Evolutionary conservation across 2,329 filamentous ascomycete species (phyloP), one percentile per base, ranked within the genome.

Genomic region (Ophiocordyceps robertsii): DNA sequence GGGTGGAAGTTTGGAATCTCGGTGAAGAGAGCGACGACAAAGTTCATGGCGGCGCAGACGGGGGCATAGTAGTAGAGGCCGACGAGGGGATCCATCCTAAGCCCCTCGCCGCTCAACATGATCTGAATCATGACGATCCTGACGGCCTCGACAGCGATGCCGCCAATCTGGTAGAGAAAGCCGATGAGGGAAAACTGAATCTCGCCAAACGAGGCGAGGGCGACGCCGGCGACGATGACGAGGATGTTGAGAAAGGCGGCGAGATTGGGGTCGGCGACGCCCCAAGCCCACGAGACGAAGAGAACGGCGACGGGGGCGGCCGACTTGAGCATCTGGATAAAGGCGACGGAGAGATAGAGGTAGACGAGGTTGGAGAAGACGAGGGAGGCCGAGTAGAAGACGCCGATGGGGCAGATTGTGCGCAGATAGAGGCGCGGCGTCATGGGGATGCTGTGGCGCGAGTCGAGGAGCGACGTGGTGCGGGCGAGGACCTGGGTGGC

Each of bases 11-110:
- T 67, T 31, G 75, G 75, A 2, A 82, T 59, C 63, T 93, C 85
- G n/a, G 77, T 68, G 51, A 83, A 67, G 44, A 85, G 59, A 47
- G 82, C 77, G 30, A 86, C 77, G 32, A 82, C 52, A 43, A 82
- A 68, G 65, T 93, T 93, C 79, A 88, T 87, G 53, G 81, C 63
- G 39, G 84, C 83, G 63, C 86, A 93, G 39, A 87, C 80, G 6
- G 86, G 86, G 1, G 86, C 87, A 57, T 86, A 93, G 69, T 93
- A 93, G 72, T 93, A 93, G 19, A 93, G 73, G 29, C 84, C 86
- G 47, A 92, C 85, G 31, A 94, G 73, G 31, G 86, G 85, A 56
- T 92, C 84, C 86, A 93, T 92, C 69, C 85, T 86, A 66, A 84
- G 61, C 37, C 87, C 84, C 40, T 82, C 73, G 30, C 73, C 80